A percentile compares a stretch with the other conserved stretches of the same genome.
phyloP scores from a whole-genome alignment of 352 stramenopile genomes.

The Thalassiosira hispida region DNA sequence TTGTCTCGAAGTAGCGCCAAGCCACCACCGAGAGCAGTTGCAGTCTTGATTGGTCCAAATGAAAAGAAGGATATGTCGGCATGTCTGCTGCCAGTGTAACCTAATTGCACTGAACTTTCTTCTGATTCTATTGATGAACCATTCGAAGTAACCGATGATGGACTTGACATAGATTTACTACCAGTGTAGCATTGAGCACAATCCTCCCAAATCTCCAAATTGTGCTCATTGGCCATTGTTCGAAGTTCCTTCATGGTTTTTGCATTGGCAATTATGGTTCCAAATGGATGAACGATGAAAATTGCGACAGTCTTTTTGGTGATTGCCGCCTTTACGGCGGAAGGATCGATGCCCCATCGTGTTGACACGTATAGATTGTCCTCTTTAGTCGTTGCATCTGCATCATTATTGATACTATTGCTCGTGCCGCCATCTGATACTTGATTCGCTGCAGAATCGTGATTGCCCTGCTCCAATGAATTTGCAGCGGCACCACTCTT shows the following conservation, averaged over 20 bases:
- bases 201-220: constrained; percentile 78
- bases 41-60: constrained; percentile 85
- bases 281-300: constrained; percentile 83
- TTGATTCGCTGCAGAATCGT: too few species aligned
- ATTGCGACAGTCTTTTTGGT: constrained; percentile 76
- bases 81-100: constrained; percentile 54
- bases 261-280: constrained; percentile 41
- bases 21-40: constrained; percentile 79
- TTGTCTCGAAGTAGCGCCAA: constrained; percentile 35
- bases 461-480: too few species aligned
- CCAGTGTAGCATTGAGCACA: constrained; percentile 82
- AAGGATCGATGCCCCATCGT: constrained; percentile 53
- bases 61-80: constrained; percentile 77
- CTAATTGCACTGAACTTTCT: constrained; percentile 1
- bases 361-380: background rate
- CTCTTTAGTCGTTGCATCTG: background rate
- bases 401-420: background rate
- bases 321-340: constrained; percentile 54
- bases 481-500: constrained; percentile 2
- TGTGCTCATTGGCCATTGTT: constrained; percentile 42
- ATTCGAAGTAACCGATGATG: constrained; percentile 1
- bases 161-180: background rate
- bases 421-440: too few species aligned
- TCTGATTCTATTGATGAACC: background rate
- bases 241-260: constrained; percentile 53